Percentiles rank a stretch among this genome's conserved stretches.
Evolutionary conservation across 495 filamentous ascomycete species (phyloP).

Genomic region (Rostrohypoxylon terebratum): DNA sequence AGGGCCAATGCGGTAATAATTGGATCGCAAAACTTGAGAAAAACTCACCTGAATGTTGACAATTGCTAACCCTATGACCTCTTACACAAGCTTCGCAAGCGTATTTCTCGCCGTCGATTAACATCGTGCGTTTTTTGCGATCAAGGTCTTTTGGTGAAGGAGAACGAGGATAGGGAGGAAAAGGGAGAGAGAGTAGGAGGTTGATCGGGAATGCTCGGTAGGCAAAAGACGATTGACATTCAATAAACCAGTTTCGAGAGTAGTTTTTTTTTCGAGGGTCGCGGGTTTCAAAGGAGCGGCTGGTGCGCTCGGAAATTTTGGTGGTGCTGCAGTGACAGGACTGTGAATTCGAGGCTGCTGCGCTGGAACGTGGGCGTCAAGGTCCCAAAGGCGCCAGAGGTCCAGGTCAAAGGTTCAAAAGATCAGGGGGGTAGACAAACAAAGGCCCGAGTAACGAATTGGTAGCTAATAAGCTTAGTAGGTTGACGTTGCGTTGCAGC

Average conservation of each 20-base stretch:
- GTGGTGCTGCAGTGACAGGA: constrained; percentile 1
- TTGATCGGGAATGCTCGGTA: constrained; percentile 27
- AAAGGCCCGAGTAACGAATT: constrained; percentile 44
- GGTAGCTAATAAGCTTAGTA: constrained; percentile 49
- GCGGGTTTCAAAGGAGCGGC: constrained; percentile 39
- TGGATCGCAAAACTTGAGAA: constrained; percentile 12
- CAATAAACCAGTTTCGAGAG: constrained; percentile 23
- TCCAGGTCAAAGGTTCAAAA: constrained; percentile 3
- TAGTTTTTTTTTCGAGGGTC: neutral
- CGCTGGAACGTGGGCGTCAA: constrained; percentile 37
- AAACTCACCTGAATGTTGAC: constrained; percentile 85
- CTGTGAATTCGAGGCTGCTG: constrained; percentile 51
- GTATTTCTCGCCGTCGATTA: constrained; percentile 90
- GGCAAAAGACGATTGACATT: constrained; percentile 13
- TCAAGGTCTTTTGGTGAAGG: neutral
- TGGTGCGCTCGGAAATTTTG: constrained; percentile 18
- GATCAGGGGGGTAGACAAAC: constrained; percentile 23
- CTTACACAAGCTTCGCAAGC: constrained; percentile 94
- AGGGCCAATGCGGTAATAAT: constrained; percentile 40
- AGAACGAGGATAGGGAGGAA: neutral
- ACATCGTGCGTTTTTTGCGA: constrained; percentile 62
- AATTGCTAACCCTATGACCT: constrained; percentile 94
- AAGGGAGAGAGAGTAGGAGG: neutral
- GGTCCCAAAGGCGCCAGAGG: neutral
- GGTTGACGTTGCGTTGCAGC: constrained; percentile 47